phyloP scores from a whole-genome alignment of 495 filamentous ascomycete species.

The Penicillium mononematosum region DNA sequence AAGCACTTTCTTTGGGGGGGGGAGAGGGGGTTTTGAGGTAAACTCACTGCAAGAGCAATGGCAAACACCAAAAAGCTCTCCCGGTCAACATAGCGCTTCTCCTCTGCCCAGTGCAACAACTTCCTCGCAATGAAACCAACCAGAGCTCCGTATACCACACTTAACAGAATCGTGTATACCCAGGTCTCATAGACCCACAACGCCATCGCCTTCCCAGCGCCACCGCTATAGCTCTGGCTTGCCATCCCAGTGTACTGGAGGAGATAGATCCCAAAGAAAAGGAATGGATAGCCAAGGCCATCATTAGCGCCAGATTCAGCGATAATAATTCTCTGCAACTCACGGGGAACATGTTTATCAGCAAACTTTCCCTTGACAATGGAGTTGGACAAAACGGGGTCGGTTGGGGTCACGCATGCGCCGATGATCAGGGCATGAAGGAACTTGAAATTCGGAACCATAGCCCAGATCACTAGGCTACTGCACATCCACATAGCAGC shows the following conservation, averaged over 20 bases:
- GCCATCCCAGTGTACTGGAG: slow-evolving; percentile 68
- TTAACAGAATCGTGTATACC: slow-evolving; percentile 79
- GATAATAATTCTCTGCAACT: slow-evolving; percentile 81
- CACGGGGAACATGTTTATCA: slow-evolving; percentile 80
- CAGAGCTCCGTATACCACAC: slow-evolving; percentile 70
- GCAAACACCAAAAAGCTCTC: slow-evolving; percentile 91
- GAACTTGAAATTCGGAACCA: slow-evolving; percentile 71
- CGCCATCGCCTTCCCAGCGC: slow-evolving; percentile 64
- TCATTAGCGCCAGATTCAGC: slow-evolving; percentile 92
- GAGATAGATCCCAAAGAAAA: slow-evolving; percentile 81
- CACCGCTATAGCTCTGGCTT: slow-evolving; percentile 57
- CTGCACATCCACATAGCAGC: slow-evolving; percentile 84
- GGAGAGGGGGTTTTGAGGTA: slow-evolving; percentile 11
- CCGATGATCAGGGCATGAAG: slow-evolving; percentile 76
- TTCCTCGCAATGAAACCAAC: slow-evolving; percentile 82
- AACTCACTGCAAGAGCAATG: slow-evolving; percentile 72
- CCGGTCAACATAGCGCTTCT: slow-evolving; percentile 78
- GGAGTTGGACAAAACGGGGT: slow-evolving; percentile 83
- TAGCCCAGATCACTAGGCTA: slow-evolving; percentile 71
- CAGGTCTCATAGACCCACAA: slow-evolving; percentile 88
- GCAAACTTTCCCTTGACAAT: slow-evolving; percentile 95
- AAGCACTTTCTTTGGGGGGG: background rate
- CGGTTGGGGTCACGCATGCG: slow-evolving; percentile 86
- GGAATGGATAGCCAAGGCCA: slow-evolving; percentile 88
- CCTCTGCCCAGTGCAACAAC: slow-evolving; percentile 79